Base-by-base conservation (phyloP, 331 rosid species). In the Saraca asoca region DNA sequence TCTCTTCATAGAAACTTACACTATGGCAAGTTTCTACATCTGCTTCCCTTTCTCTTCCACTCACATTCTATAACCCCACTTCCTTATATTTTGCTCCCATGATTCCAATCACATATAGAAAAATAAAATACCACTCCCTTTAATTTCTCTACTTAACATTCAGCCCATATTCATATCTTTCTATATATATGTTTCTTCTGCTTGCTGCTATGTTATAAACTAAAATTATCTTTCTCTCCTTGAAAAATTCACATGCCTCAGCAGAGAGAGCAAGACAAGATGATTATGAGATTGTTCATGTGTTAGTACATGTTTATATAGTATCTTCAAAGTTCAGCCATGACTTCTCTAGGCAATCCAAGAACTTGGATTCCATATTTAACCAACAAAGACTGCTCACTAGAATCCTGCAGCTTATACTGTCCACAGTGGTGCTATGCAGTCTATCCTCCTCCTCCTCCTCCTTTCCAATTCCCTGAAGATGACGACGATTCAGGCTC, bases 351-450 rank as follows among this genome's bases (percentile, higher is more conserved):
- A 33, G 94, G 70, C 5, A 85, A 81, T 61, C 90, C 88, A 18
- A 81, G 76, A 81, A 58, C 79, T 43, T 85, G 80, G 95, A 70
- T 81, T 58, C 95, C 96, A 69, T 87, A 83, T 18, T 73, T 80
- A 70, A 81, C 58, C 75, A 79, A 34, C 83, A 87, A 82, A 78
- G 96, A 90, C 44, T 90, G 96, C 66, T 79, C 95, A 18, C 84
- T 79, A 81, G 95, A 90, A 45, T 80, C 83, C 62, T 90, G 95
- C 12, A 90, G 87, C 74, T 12, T 72, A 17, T 74, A 75, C 63
- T 90, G 96, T 42, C 96, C 96, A 18, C 91, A 90, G n/a, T 87
- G 96, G 96, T 90, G 96, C 68, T 79, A 83, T 74, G 65, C 65
- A 45, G 50, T 74, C 12, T 54, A 73, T 49, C 83, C 88, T 5